phyloP scores from a whole-genome alignment of 202 grass and related monocot genomes.

The Zizania palustris region DNA sequence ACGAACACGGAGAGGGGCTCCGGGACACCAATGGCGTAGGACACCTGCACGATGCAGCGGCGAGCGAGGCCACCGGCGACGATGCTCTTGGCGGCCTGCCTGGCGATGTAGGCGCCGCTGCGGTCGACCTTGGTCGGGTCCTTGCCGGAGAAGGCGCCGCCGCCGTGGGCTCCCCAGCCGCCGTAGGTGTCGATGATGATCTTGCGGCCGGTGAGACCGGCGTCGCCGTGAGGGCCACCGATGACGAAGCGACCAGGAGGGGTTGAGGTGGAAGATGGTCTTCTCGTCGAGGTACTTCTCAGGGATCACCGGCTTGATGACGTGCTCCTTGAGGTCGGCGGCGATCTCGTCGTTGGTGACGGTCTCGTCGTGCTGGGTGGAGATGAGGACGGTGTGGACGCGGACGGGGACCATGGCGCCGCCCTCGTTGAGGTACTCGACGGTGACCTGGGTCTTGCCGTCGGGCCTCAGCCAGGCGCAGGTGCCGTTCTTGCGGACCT shows the following conservation, averaged over 20 bases:
- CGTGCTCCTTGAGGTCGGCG: conserved; percentile 93
- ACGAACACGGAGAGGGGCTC: conserved; percentile 93
- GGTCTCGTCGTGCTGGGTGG: conserved; percentile 94
- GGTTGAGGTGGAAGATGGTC: conserved; percentile 98
- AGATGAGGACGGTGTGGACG: conserved; percentile 97
- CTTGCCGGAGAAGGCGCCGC: conserved; percentile 97
- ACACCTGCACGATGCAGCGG: conserved; percentile 88
- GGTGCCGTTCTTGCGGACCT: conserved; percentile 93
- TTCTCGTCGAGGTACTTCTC: conserved; percentile 93
- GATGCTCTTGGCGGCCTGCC: conserved; percentile 95
- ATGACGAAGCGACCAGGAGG: conserved; percentile 94
- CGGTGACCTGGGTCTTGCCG: conserved; percentile 93
- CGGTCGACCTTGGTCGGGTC: conserved; percentile 99
- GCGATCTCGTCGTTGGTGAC: conserved; percentile 99
- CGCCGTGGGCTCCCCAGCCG: conserved; percentile 92
- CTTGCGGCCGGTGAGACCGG: conserved; percentile 92
- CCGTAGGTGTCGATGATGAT: conserved; percentile 99
- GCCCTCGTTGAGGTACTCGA: conserved; percentile 76
- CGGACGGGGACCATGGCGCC: conserved; percentile 95
- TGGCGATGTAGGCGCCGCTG: conserved; percentile 89
- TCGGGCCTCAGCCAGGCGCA: conserved; percentile 91
- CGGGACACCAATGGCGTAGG: conserved; percentile 88
- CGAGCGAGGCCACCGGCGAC: conserved; percentile 69
- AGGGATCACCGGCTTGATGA: conserved; percentile 91
- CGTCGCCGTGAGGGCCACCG: conserved; percentile 86